Evolutionary conservation across 768 basidiomycete genomes (phyloP).

Genomic region (Boletus fagicola): DNA sequence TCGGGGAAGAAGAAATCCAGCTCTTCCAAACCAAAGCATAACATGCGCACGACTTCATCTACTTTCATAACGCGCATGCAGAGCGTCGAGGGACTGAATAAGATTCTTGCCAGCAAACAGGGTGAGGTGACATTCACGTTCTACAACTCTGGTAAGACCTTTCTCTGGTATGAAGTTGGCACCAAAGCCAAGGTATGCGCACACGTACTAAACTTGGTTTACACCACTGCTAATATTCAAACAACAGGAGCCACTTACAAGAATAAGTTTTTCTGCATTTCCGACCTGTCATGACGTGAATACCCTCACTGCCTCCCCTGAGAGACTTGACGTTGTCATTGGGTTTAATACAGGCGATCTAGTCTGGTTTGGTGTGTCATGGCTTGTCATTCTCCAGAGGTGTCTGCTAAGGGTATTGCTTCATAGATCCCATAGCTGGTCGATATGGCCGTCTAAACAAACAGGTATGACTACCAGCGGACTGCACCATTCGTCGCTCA

Average conservation of each 20-base stretch:
- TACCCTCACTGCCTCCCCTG: slow-evolving; percentile 66
- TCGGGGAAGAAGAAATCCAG: slow-evolving; percentile 60
- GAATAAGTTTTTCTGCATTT: slow-evolving; percentile 80
- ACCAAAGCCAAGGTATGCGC: slow-evolving; percentile 71
- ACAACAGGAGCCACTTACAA: slow-evolving; percentile 78
- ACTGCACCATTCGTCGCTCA: slow-evolving; percentile 11
- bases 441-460: slow-evolving; percentile 89
- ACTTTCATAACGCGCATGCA: slow-evolving; percentile 90
- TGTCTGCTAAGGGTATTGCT: slow-evolving; percentile 5
- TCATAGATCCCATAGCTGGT: slow-evolving; percentile 70
- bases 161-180: slow-evolving; percentile 86
- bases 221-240: slow-evolving; percentile 9
- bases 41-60: slow-evolving; percentile 86
- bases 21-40: slow-evolving; percentile 78
- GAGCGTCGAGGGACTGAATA: slow-evolving; percentile 71
- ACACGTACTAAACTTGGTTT: neutral
- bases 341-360: slow-evolving; percentile 96
- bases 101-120: slow-evolving; percentile 68
- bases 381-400: neutral
- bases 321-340: slow-evolving; percentile 83
- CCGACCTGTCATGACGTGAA: slow-evolving; percentile 95
- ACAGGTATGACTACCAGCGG: slow-evolving; percentile 45
- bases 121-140: slow-evolving; percentile 87
- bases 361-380: slow-evolving; percentile 82
- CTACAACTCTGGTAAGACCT: slow-evolving; percentile 82